A percentile compares a stretch with the other conserved stretches of the same genome.
phyloP scores from a whole-genome alignment of 2,329 filamentous ascomycete genomes.

The Beauveria sp. region DNA sequence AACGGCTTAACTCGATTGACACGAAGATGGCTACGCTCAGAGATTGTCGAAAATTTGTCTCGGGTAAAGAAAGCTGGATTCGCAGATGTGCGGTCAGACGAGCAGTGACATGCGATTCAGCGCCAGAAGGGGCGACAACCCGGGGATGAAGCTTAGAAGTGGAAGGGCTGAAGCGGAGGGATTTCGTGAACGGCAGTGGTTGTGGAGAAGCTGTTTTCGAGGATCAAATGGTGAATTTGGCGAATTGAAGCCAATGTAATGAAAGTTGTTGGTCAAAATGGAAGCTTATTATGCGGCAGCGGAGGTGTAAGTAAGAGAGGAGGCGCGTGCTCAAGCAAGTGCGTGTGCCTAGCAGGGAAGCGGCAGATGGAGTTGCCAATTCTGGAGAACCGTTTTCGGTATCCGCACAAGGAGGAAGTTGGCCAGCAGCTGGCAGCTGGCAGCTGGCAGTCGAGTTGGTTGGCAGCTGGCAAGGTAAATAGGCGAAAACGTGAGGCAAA shows the following conservation, averaged over 20 bases:
- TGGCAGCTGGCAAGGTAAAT: neutral
- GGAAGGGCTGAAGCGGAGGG: neutral
- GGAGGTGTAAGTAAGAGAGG: constrained; percentile 1
- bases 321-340: neutral
- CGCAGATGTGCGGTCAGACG: neutral
- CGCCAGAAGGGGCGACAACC: neutral
- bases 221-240: neutral
- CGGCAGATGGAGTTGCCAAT: constrained; percentile 7
- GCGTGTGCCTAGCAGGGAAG: neutral
- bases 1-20: neutral
- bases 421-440: neutral
- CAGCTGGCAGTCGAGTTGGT: neutral
- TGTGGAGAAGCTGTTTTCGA: neutral
- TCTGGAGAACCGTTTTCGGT: constrained; percentile 1
- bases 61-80: neutral
- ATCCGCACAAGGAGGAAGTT: neutral
- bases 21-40: neutral
- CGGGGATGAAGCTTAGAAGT: neutral
- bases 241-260: neutral
- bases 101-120: constrained; percentile 7
- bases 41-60: neutral
- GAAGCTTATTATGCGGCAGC: neutral
- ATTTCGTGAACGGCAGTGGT: neutral
- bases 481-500: neutral
- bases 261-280: neutral